Percentiles rank a stretch among this genome's conserved stretches.
Evolutionary conservation across 495 filamentous ascomycete genomes (phyloP).

Genomic region (Aspergillus campestris): DNA sequence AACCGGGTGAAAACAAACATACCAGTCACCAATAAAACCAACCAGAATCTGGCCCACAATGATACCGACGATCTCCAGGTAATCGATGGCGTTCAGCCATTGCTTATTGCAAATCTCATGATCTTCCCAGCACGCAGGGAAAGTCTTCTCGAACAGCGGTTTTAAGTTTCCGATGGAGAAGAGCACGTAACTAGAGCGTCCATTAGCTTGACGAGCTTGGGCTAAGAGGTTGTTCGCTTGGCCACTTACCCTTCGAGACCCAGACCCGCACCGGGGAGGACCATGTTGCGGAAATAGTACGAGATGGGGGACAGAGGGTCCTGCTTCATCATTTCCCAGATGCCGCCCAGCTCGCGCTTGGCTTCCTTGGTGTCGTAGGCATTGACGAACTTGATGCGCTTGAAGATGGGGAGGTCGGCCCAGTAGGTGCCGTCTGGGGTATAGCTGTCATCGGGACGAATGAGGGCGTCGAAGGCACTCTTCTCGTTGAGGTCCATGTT

Average conservation of each 20-base stretch:
- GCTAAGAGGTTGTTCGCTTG: not conserved
- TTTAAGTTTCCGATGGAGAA: slow-evolving; percentile 89
- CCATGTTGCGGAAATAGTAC: slow-evolving; percentile 82
- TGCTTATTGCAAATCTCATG: slow-evolving; percentile 55
- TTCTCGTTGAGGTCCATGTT: slow-evolving; percentile 55
- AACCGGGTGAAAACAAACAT: slow-evolving; percentile 2
- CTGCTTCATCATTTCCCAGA: slow-evolving; percentile 69
- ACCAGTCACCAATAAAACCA: slow-evolving; percentile 54
- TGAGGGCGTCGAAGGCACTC: slow-evolving; percentile 62
- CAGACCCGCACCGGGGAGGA: slow-evolving; percentile 81
- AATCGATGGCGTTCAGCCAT: slow-evolving; percentile 72
- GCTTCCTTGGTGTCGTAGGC: slow-evolving; percentile 58
- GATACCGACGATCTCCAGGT: slow-evolving; percentile 82
- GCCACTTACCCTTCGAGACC: slow-evolving; percentile 67
- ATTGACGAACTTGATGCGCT: slow-evolving; percentile 65
- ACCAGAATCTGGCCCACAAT: slow-evolving; percentile 78
- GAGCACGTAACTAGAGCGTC: slow-evolving; percentile 59
- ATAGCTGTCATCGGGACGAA: slow-evolving; percentile 78
- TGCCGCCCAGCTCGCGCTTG: slow-evolving; percentile 49
- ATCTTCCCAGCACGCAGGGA: slow-evolving; percentile 64
- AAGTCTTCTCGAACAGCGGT: slow-evolving; percentile 62
- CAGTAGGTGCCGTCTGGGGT: slow-evolving; percentile 75
- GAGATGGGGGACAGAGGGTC: slow-evolving; percentile 70
- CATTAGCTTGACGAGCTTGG: not conserved
- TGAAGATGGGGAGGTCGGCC: slow-evolving; percentile 64